A percentile compares a stretch with the other conserved stretches of the same genome.
phyloP scores from a whole-genome alignment of 1,284 basidiomycete genomes.

The Waitea zeae region DNA sequence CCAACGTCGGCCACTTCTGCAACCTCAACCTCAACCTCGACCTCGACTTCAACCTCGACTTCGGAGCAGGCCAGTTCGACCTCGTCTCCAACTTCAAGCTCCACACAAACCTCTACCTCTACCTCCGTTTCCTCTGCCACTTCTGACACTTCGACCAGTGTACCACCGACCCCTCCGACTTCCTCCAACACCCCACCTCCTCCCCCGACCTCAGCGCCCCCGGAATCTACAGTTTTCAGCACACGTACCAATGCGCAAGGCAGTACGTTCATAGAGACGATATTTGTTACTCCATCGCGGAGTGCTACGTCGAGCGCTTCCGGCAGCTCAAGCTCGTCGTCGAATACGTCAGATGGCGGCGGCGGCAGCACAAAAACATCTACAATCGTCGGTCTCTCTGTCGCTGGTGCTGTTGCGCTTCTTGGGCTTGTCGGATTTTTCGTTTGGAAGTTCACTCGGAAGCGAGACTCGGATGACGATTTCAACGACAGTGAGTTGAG shows the following conservation, averaged over 20 bases:
- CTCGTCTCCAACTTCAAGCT: too few relatives aligned
- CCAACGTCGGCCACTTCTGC: too few relatives aligned
- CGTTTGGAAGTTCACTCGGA: constrained; percentile 69
- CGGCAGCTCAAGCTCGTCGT: constrained; percentile 5
- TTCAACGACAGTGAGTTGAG: constrained; percentile 56
- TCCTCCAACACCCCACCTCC: constrained; percentile 10
- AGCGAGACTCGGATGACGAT: constrained; percentile 41
- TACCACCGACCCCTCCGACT: constrained; percentile 7
- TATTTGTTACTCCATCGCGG: constrained; percentile 7
- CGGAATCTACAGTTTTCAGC: neutral
- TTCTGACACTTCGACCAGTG: too few relatives aligned
- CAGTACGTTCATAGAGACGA: constrained; percentile 9
- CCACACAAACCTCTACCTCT: too few relatives aligned
- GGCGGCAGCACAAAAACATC: constrained; percentile 29
- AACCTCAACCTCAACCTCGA: too few relatives aligned
- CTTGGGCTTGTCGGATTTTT: constrained; percentile 55
- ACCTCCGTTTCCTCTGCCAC: too few relatives aligned
- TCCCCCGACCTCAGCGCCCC: neutral
- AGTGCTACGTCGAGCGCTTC: constrained; percentile 6
- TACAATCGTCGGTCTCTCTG: constrained; percentile 61
- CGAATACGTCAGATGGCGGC: constrained; percentile 8
- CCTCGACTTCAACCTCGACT: too few relatives aligned
- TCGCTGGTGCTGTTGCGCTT: constrained; percentile 57
- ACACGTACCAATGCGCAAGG: constrained; percentile 8
- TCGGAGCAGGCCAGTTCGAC: too few relatives aligned